These are phyloP conservation scores for Botryotinia calthae DNA, from an alignment of 2,329 filamentous ascomycete genomes.

Conservation along the genomic window DNA sequence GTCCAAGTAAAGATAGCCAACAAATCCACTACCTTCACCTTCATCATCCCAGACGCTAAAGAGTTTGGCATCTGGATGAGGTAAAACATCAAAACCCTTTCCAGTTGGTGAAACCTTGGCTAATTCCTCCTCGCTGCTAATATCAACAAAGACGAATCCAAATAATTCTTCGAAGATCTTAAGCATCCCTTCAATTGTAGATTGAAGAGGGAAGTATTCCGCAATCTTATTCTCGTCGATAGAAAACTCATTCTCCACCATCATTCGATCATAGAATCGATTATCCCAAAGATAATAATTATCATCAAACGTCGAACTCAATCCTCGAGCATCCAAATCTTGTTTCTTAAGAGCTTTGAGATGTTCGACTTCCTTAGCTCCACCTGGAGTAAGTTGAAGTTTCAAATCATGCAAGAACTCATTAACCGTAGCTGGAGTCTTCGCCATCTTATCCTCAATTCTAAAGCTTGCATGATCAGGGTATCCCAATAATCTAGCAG, in stretches of 20 bases:
- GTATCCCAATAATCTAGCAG: constrained; percentile 73
- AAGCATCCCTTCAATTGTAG: constrained; percentile 74
- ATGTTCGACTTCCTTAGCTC: constrained; percentile 65
- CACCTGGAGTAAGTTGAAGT: constrained; percentile 64
- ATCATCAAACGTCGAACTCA: constrained; percentile 55
- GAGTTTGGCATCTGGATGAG: constrained; percentile 80
- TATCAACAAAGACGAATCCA: constrained; percentile 73
- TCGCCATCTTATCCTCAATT: constrained; percentile 85
- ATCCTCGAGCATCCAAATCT: constrained; percentile 58
- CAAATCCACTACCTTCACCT: constrained; percentile 66
- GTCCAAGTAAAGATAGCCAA: constrained; percentile 81
- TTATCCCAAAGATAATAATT: constrained; percentile 83
- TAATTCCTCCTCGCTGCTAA: constrained; percentile 57
- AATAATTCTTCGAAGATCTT: constrained; percentile 82
- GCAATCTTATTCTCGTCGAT: constrained; percentile 78
- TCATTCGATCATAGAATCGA: constrained; percentile 74
- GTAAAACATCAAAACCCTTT: constrained; percentile 53
- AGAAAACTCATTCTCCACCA: constrained; percentile 76
- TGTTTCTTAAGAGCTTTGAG: constrained; percentile 73
- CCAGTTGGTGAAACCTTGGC: constrained; percentile 37
- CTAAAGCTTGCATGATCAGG: constrained; percentile 71
- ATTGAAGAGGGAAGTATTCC: constrained; percentile 77
- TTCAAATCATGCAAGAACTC: constrained; percentile 71
- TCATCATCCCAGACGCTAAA: constrained; percentile 82
- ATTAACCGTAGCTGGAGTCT: constrained; percentile 68